Conservation (phyloP, 2,329 filamentous ascomycete species). For the Sporothrix pallida region DNA sequence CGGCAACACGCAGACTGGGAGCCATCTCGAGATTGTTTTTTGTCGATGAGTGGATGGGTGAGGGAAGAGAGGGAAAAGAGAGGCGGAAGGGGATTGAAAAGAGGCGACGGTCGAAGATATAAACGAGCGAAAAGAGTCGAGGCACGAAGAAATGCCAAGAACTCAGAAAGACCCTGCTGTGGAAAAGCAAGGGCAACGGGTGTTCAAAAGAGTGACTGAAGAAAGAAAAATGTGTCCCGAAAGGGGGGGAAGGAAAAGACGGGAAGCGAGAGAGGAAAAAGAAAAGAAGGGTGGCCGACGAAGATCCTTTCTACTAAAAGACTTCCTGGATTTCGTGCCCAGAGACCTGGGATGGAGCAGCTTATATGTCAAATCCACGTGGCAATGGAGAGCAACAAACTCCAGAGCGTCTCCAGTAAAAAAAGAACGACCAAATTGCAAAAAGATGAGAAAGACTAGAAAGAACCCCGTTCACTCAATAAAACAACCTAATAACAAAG, state of each 20-base stretch:
- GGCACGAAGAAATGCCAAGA: neutral
- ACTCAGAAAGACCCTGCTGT: constrained; percentile 17
- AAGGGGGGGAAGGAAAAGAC: neutral
- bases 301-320: constrained; percentile 32
- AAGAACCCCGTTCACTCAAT: no score
- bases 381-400: constrained; percentile 17
- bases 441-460: neutral
- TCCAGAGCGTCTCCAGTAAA: neutral
- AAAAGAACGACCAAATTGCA: neutral
- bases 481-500: no score
- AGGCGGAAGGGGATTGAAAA: neutral
- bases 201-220: constrained; percentile 7
- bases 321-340: neutral
- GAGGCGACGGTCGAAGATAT: neutral
- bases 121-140: constrained; percentile 7
- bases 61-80: neutral
- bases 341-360: neutral
- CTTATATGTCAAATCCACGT: constrained; percentile 31
- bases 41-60: neutral
- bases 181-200: constrained; percentile 10
- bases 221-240: neutral
- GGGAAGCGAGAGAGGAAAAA: neutral
- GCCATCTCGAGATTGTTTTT: constrained; percentile 6
- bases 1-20: constrained; percentile 26
- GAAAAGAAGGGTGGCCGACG: constrained; percentile 26